These are phyloP conservation scores for Neonectria neomacrospora DNA, from an alignment of 2,329 filamentous ascomycete species.

Conservation along the genomic window DNA sequence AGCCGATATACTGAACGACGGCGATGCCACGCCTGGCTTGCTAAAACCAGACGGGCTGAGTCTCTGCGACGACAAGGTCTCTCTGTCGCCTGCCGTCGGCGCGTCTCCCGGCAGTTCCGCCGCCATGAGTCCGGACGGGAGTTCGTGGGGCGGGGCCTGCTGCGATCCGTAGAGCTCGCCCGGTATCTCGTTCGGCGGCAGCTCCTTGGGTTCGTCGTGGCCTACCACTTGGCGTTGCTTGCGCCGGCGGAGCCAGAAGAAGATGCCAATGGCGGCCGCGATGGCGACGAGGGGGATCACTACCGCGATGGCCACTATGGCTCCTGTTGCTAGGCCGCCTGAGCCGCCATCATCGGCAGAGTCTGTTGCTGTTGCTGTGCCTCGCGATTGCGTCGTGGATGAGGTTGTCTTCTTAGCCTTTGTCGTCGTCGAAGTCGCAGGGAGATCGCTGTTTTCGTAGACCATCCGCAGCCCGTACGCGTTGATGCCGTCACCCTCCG, in stretches of 20 bases:
- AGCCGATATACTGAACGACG: not conserved
- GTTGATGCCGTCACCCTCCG: constrained; percentile 44
- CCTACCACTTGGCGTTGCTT: constrained; percentile 18
- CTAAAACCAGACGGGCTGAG: constrained; percentile 7
- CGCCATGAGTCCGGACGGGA: constrained; percentile 6
- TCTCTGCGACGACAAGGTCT: constrained; percentile 11
- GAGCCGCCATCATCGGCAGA: not conserved
- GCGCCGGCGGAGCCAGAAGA: constrained; percentile 47
- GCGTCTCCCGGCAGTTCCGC: constrained; percentile 29
- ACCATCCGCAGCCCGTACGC: constrained; percentile 52
- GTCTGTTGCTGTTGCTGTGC: not conserved
- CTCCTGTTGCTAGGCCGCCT: constrained; percentile 38
- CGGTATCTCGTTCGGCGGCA: constrained; percentile 5
- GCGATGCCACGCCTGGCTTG: not conserved
- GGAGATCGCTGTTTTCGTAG: constrained; percentile 46
- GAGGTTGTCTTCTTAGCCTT: constrained; percentile 11
- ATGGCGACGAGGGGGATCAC: constrained; percentile 46
- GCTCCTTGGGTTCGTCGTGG: constrained; percentile 21
- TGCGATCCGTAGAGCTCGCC: constrained; percentile 29
- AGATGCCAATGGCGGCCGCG: constrained; percentile 36
- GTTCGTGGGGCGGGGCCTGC: constrained; percentile 15
- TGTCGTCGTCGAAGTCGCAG: constrained; percentile 20
- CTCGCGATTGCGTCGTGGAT: constrained; percentile 3
- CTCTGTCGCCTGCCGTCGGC: not conserved
- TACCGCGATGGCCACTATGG: constrained; percentile 46